Base-by-base conservation (phyloP, 78 protist genomes). In the Chrysochromulina tobinii region DNA sequence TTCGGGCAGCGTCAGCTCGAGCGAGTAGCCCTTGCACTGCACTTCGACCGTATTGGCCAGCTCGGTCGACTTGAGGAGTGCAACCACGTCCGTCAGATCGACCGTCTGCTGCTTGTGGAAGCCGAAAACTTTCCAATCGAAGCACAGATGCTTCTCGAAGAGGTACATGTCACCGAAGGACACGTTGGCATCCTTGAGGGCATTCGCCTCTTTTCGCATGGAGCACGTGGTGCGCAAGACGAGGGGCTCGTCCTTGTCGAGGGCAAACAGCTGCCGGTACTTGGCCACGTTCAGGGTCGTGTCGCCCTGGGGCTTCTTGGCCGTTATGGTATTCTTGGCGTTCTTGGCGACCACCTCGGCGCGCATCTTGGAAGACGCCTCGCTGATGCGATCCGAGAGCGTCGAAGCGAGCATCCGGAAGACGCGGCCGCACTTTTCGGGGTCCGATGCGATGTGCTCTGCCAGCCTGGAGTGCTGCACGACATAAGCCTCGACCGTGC, bases 61-160 rank as follows among this genome's bases (percentile, higher is more conserved):
- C 57, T 77, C 54, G 23, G n/a, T 0, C 2, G 85, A 50, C 81
- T 38, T 25, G 81, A 72, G 81, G 27, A 77, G 18, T 0, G 85
- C 85, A 59, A 77, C 25, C 61, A 77, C 59, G 12, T 77, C 85
- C 25, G 59, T 53, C 27, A 77, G 23, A 4, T 5, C 15, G 61
- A 77, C 9, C n/a, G 48, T 67, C 17, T 18, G 64, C 87, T 79
- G 61, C 48, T 54, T 54, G 64, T 79, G 61, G 87, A 79, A 79
- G 50, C 50, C 87, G n/a, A 79, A 79, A 48, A 79, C 48, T 18
- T 79, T 51, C 87, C 25, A 54, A 48, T 79, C 87, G 48, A 79
- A 79, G 87, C 87, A 79, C 23, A 79, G 61, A 18, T 18, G 38
- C 87, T 7, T 0, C 57, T 79, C 87, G 87, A 79, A 79, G 61